These are phyloP conservation scores for Trametes villosa DNA, from an alignment of 768 basidiomycete genomes.

Conservation along the genomic window DNA sequence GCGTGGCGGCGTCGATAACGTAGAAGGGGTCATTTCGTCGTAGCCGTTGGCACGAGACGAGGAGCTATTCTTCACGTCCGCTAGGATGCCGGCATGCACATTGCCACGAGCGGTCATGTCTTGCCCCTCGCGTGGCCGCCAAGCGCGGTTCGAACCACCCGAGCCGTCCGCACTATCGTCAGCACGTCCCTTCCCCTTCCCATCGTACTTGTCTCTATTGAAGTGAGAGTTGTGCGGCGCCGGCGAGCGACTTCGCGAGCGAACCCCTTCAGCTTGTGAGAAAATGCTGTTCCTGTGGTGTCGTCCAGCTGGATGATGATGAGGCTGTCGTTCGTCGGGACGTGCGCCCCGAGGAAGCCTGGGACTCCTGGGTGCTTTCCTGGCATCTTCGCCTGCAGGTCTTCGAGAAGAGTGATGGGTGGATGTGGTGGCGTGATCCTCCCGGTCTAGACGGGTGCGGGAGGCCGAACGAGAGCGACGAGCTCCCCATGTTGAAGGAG, in stretches of 20 bases:
- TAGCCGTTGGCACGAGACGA: neutral
- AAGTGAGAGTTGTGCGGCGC: slow-evolving; percentile 4
- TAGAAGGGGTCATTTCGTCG: neutral
- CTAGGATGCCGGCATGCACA: slow-evolving; percentile 15
- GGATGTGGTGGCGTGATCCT: neutral
- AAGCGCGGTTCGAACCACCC: neutral
- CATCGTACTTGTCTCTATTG: neutral
- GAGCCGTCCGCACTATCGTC: slow-evolving; percentile 13
- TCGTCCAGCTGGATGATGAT: neutral
- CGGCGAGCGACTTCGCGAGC: neutral
- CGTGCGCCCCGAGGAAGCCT: neutral
- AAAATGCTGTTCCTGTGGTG: neutral
- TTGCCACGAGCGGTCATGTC: slow-evolving; percentile 3
- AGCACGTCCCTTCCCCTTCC: slow-evolving; percentile 22
- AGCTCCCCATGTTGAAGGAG: slow-evolving; percentile 31
- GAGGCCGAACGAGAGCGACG: slow-evolving; percentile 26
- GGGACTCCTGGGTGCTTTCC: neutral
- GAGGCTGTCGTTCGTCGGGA: neutral
- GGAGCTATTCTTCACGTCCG: slow-evolving; percentile 1
- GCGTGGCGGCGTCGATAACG: slow-evolving; percentile 8
- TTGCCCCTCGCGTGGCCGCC: neutral
- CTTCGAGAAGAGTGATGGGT: neutral
- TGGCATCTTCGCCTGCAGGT: neutral
- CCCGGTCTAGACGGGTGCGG: neutral
- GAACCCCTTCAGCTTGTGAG: neutral